Evolutionary conservation across 148 eudicot genomes (phyloP).

Genomic region (Gaultheria prostrata): DNA sequence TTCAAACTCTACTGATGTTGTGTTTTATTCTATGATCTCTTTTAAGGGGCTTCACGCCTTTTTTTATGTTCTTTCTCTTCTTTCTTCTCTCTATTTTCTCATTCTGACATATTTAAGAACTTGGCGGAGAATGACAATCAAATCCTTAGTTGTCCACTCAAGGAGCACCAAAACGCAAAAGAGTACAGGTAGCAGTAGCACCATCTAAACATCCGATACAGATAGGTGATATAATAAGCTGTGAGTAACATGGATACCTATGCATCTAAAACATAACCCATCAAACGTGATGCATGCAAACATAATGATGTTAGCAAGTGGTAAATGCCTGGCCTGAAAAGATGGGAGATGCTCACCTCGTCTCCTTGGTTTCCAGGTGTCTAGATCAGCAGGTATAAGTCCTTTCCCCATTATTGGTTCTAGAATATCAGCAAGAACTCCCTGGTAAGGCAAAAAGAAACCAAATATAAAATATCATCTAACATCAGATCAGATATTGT

Average conservation of each 20-base stretch:
- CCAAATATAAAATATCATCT: background rate
- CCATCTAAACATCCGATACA: background rate
- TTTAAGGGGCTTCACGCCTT: background rate
- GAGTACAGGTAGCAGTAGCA: background rate
- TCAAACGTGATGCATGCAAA: background rate
- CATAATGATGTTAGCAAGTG: background rate
- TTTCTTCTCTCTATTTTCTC: background rate
- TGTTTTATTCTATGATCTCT: background rate
- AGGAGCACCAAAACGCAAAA: background rate
- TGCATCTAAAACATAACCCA: background rate
- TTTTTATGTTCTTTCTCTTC: background rate
- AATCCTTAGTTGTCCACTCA: background rate
- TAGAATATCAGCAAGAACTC: conserved; percentile 97
- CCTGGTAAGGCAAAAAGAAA: conserved; percentile 37
- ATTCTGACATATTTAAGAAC: background rate
- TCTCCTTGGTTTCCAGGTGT: conserved; percentile 96
- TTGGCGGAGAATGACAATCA: background rate
- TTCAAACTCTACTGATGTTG: background rate
- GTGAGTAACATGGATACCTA: background rate
- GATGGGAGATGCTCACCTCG: conserved; percentile 57
- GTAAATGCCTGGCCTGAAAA: background rate
- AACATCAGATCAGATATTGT: background rate
- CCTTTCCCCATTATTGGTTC: conserved; percentile 99
- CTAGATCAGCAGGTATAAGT: conserved; percentile 95
- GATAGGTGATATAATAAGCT: background rate